Evolutionary conservation across 176 grass and related monocot genomes (phyloP), one percentile per base, ranked within the genome.

Genomic region (Oryza coarctata): DNA sequence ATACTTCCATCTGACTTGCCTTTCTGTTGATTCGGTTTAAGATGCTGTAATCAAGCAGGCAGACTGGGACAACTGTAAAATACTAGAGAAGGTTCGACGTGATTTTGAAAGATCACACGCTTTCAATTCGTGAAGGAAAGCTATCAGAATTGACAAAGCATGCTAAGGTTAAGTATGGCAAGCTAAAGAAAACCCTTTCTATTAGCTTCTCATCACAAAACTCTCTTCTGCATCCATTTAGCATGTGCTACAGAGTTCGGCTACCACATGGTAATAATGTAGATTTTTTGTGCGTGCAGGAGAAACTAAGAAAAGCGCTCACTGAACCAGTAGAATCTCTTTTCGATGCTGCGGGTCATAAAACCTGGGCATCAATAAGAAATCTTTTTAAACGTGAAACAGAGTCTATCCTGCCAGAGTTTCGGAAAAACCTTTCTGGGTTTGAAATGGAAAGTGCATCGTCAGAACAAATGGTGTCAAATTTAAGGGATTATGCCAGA

Each of bases 311-410:
- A 80, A 88, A 91, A 91, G 76, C 87, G 68, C 89, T 99, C 38
- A 85, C 86, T 52, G 96, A 93, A 88, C 96, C 96, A 75, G 96
- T 99, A 33, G 93, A 91, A 41, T 93, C 89, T 62, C 89, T 99
- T 67, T 91, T 99, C 77, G 96, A 93, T 74, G 85, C 93, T 49
- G 88, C 90, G 67, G 88, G 81, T 32, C 80, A 84, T 70, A 84
- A 88, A 88, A 95, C 93, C 7, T 99, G 91, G 96, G 23, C 36
- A 86, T 91, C 96, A 84, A 84, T 95, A 82, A 92, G 89, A 81
- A 93, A 82, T 4, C 68, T 99, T 63, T 89, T 95, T 55, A 93
- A 77, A 79, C 78, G 82, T 4, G 96, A 93, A 70, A 90, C 82
- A 0, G 91, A 91, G 41, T 63, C 78, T 77, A 78, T 88, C 76